Conservation (phyloP, 805 yeast species). For the Phaffomyces opuntiae region DNA sequence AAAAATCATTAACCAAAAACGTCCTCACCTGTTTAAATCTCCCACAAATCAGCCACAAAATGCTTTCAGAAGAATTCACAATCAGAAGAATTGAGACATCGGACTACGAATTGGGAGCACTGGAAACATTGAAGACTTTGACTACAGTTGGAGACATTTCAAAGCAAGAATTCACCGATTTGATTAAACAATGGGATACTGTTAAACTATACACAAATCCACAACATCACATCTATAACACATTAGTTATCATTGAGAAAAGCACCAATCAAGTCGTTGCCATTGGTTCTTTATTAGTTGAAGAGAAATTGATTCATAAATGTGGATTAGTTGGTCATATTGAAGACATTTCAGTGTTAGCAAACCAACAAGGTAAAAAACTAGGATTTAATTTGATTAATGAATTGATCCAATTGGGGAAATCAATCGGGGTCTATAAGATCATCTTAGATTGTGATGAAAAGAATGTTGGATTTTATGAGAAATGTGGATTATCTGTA, state of each 20-base stretch:
- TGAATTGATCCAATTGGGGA: slow-evolving; percentile 53
- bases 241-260: slow-evolving; percentile 56
- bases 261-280: slow-evolving; percentile 55
- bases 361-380: slow-evolving; percentile 73
- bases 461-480: slow-evolving; percentile 78
- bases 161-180: slow-evolving; percentile 38
- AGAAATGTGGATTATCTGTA: slow-evolving; percentile 70
- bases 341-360: slow-evolving; percentile 84
- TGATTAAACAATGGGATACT: slow-evolving; percentile 53
- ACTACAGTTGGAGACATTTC: slow-evolving; percentile 80
- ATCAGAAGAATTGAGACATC: slow-evolving; percentile 47
- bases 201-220: slow-evolving; percentile 19
- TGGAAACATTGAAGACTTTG: slow-evolving; percentile 55
- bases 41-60: slow-evolving; percentile 13
- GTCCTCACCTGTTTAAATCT: too few relatives aligned
- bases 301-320: slow-evolving; percentile 74
- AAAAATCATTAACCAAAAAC: too few relatives aligned
- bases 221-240: slow-evolving; percentile 43
- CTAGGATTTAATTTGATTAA: slow-evolving; percentile 66
- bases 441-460: slow-evolving; percentile 83
- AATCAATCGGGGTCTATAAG: slow-evolving; percentile 69
- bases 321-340: slow-evolving; percentile 89
- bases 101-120: slow-evolving; percentile 60
- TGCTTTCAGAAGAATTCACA: slow-evolving; percentile 45
- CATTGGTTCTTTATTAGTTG: slow-evolving; percentile 75